Percentiles rank a stretch among this genome's conserved stretches.
Evolutionary conservation across 176 grass and related monocot species (phyloP).

Genomic region (Thalia dealbata): DNA sequence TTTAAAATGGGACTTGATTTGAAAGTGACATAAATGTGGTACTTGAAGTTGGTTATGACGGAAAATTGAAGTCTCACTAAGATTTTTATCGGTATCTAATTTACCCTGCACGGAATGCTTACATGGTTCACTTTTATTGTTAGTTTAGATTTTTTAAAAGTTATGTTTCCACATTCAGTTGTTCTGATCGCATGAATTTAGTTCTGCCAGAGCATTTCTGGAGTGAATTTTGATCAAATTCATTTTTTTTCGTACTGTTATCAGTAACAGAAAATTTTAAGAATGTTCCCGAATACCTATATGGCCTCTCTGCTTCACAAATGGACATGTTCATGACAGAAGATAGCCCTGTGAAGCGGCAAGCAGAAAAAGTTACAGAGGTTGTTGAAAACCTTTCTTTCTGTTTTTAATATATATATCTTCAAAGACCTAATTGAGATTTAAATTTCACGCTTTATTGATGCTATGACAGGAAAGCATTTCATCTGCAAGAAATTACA

Average conservation of each 20-base stretch:
- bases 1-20: no score
- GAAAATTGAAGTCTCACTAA: no score
- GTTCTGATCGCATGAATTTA: no score
- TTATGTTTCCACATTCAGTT: no score
- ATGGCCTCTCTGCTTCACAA: slow-evolving; percentile 53
- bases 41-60: no score
- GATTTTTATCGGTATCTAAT: no score
- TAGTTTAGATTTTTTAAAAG: no score
- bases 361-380: slow-evolving; percentile 56
- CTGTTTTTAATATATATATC: background rate
- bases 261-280: slow-evolving; percentile 84
- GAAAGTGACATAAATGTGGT: no score
- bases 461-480: slow-evolving; percentile 44
- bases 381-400: slow-evolving; percentile 22
- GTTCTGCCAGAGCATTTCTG: no score
- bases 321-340: slow-evolving; percentile 79
- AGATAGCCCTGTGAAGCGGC: slow-evolving; percentile 42
- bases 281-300: slow-evolving; percentile 52
- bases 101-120: no score
- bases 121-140: no score
- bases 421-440: slow-evolving; percentile 1
- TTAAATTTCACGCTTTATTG: background rate
- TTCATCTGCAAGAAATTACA: slow-evolving; percentile 53
- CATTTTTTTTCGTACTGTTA: slow-evolving; percentile 11
- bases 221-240: background rate